Evolutionary conservation across 176 grass and related monocot species (phyloP).

Genomic region (Musa troglodytarum): DNA sequence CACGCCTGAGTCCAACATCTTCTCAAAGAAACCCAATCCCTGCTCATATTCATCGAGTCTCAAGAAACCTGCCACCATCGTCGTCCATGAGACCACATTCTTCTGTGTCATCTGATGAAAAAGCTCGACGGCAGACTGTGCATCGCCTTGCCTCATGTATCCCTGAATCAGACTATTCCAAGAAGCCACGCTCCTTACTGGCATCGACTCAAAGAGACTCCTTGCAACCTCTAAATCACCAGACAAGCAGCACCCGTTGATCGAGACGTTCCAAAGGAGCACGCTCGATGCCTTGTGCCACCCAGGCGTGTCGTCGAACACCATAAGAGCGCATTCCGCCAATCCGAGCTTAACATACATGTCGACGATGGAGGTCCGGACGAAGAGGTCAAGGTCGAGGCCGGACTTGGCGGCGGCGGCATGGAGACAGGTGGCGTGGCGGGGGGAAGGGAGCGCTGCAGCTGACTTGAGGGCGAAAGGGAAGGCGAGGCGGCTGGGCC

Average conservation of each 20-base stretch:
- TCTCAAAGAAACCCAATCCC: conserved; percentile 8
- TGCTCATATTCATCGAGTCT: neutral
- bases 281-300: conserved; percentile 13
- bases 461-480: conserved; percentile 6
- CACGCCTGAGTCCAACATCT: neutral
- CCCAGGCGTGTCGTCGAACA: conserved; percentile 16
- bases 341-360: conserved; percentile 14
- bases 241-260: neutral
- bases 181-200: neutral
- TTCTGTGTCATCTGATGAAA: conserved; percentile 10
- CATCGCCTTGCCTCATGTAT: neutral
- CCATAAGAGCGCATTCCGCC: neutral
- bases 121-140: neutral
- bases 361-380: conserved; percentile 19
- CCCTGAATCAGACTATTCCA: conserved; percentile 18
- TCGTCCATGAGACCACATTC: conserved; percentile 24
- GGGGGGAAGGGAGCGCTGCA: neutral
- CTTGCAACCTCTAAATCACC: conserved; percentile 2
- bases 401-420: conserved; percentile 1
- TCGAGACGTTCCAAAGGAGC: conserved; percentile 15
- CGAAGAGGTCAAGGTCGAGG: conserved; percentile 19
- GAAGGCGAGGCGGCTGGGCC: conserved; percentile 1
- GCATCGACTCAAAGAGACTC: conserved; percentile 13
- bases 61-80: conserved; percentile 7
- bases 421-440: conserved; percentile 4